These are phyloP conservation scores for Corinectria fuckeliana DNA, from an alignment of 2,329 filamentous ascomycete genomes.

Conservation along the genomic window DNA sequence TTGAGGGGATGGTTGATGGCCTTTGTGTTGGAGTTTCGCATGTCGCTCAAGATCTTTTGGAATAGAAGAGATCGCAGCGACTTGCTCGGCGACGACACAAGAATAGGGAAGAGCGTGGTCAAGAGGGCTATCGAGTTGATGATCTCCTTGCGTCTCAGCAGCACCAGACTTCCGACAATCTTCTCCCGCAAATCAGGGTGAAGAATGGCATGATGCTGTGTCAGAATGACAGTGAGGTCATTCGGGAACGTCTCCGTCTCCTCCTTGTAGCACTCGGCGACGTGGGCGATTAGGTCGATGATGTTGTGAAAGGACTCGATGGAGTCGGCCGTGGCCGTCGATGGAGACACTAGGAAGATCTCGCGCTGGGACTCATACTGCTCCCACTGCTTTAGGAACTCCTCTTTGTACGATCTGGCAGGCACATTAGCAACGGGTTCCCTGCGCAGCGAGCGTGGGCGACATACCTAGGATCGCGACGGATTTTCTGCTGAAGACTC, in stretches of 20 bases:
- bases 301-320: constrained; percentile 87
- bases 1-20: constrained; percentile 91
- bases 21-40: constrained; percentile 87
- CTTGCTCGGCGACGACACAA: constrained; percentile 92
- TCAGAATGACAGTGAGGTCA: constrained; percentile 81
- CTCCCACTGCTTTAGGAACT: constrained; percentile 86
- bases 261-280: constrained; percentile 89
- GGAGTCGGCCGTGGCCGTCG: constrained; percentile 77
- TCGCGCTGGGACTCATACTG: constrained; percentile 92
- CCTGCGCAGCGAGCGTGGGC: not conserved
- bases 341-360: constrained; percentile 86
- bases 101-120: constrained; percentile 91
- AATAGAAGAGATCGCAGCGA: constrained; percentile 82
- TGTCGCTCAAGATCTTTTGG: constrained; percentile 88
- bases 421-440: constrained; percentile 18
- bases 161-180: constrained; percentile 86
- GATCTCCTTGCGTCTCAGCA: constrained; percentile 89
- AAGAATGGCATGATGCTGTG: constrained; percentile 80
- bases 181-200: constrained; percentile 90
- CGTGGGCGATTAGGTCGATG: constrained; percentile 92
- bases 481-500: constrained; percentile 90
- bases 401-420: constrained; percentile 81
- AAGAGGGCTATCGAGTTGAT: constrained; percentile 84
- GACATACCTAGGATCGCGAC: constrained; percentile 77
- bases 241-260: constrained; percentile 78